Evolutionary conservation across 371 early-diverging fungal species (phyloP).

Genomic region (Mortierella sp.): DNA sequence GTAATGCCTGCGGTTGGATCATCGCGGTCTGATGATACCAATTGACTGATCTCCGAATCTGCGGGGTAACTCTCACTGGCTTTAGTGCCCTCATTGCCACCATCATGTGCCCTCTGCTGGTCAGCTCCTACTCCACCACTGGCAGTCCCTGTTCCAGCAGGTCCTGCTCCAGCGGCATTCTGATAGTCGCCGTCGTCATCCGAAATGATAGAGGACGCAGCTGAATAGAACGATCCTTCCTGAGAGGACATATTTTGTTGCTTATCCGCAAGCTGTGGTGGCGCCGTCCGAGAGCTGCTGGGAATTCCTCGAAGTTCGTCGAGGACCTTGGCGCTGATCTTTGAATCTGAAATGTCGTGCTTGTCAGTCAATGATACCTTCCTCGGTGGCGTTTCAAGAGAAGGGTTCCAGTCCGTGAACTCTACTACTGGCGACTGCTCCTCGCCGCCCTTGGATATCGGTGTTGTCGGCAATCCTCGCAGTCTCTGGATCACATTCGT

Average conservation of each 20-base stretch:
- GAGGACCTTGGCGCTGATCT: conserved; percentile 19
- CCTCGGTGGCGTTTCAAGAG: conserved; percentile 50
- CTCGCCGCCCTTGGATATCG: conserved; percentile 4
- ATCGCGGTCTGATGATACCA: background rate
- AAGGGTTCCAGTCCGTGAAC: conserved; percentile 30
- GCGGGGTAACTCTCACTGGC: background rate
- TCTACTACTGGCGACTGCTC: conserved; percentile 6
- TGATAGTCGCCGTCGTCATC: conserved; percentile 17
- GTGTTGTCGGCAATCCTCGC: conserved; percentile 19
- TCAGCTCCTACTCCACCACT: background rate
- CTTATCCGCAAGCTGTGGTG: background rate
- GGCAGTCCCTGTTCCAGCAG: background rate
- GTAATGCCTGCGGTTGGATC: background rate
- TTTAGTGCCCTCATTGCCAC: background rate
- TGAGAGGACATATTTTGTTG: conserved; percentile 9
- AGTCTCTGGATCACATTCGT: conserved; percentile 11
- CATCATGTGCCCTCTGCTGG: background rate
- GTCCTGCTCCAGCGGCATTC: background rate
- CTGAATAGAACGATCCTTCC: conserved; percentile 24
- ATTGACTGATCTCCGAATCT: background rate
- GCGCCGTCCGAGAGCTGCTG: background rate
- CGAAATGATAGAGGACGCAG: conserved; percentile 16
- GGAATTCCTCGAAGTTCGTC: conserved; percentile 42
- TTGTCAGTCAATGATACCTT: background rate
- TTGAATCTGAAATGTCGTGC: background rate